Percentiles rank a stretch among this genome's conserved stretches.
Evolutionary conservation across 345 rosid genomes (phyloP).

Genomic region (Populus simonii): DNA sequence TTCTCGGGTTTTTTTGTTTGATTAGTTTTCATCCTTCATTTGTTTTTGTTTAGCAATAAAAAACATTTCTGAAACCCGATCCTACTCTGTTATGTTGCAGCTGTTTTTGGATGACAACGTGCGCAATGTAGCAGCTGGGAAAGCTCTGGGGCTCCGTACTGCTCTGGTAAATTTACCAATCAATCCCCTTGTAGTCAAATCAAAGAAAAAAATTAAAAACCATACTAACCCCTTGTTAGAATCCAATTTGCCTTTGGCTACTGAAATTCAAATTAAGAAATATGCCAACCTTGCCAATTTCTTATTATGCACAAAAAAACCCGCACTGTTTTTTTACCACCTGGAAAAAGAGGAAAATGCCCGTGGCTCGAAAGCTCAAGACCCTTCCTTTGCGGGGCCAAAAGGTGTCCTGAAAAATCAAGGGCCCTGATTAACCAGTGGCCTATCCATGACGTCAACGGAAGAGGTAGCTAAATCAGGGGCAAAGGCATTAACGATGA

Average conservation of each 20-base stretch:
- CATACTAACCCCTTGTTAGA: neutral
- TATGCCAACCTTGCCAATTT: neutral
- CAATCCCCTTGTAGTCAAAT: neutral
- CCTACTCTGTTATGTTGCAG: conserved; percentile 26
- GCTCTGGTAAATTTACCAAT: conserved; percentile 45
- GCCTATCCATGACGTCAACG: no score
- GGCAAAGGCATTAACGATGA: neutral
- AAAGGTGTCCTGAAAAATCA: neutral
- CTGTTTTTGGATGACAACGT: conserved; percentile 75
- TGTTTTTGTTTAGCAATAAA: neutral
- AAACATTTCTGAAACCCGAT: neutral
- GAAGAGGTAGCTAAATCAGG: neutral
- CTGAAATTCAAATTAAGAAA: neutral
- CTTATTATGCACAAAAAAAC: neutral
- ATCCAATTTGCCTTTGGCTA: neutral
- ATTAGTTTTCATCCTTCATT: neutral
- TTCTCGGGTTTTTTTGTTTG: neutral
- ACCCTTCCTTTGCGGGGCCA: neutral
- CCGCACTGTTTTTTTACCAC: no score
- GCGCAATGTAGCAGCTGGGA: conserved; percentile 68
- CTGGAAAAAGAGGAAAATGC: neutral
- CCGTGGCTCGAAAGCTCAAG: neutral
- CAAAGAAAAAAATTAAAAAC: neutral
- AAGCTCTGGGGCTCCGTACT: conserved; percentile 64
- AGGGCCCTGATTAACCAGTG: neutral